Evolutionary conservation across 192 early-diverging fungal genomes (phyloP).

Genomic region (Lunasporangiospora selenospora): DNA sequence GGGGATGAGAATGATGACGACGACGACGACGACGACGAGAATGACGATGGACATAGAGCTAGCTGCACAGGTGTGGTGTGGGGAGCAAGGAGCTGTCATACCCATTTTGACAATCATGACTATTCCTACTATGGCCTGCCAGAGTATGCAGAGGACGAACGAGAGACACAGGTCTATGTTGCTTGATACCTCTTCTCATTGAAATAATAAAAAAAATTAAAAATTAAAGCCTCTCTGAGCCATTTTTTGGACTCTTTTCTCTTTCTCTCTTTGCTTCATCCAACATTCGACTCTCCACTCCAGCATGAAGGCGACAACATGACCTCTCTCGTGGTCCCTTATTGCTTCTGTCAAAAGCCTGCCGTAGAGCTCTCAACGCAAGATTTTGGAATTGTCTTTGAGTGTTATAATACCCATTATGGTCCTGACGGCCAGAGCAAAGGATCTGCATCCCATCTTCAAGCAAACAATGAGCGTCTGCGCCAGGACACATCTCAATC

Average conservation of each 20-base stretch:
- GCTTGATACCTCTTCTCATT: background rate
- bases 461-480: too few species aligned
- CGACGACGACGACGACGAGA: constrained; percentile 8
- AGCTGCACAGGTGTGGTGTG: too few species aligned
- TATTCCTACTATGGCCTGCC: constrained; percentile 3
- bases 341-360: constrained; percentile 23
- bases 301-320: too few species aligned
- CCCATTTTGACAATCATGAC: background rate
- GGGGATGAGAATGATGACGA: too few species aligned
- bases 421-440: too few species aligned
- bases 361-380: constrained; percentile 1
- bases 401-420: constrained; percentile 22
- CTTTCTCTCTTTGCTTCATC: background rate
- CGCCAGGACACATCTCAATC: too few species aligned
- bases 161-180: constrained; percentile 5
- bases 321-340: too few species aligned
- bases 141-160: constrained; percentile 20
- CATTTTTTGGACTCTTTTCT: background rate
- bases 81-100: too few species aligned
- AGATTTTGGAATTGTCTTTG: constrained; percentile 9
- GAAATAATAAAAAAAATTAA: too few species aligned
- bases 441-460: too few species aligned
- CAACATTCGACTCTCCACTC: background rate
- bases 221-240: background rate
- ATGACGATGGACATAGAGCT: constrained; percentile 4